phyloP scores from a whole-genome alignment of 345 rosid genomes.

The Populus alba region DNA sequence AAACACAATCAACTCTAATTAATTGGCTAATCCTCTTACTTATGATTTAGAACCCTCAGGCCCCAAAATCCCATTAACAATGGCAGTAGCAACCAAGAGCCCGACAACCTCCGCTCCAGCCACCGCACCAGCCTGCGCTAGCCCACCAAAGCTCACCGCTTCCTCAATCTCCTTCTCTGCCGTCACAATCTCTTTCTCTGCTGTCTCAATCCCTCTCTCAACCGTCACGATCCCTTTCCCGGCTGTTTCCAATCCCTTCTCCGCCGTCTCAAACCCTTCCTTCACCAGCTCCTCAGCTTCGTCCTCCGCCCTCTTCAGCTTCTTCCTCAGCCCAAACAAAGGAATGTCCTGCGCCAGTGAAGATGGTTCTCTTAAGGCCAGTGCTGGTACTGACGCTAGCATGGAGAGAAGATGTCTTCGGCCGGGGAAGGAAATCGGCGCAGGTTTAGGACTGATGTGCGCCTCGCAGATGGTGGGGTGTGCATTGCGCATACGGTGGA shows the following conservation, averaged over 20 bases:
- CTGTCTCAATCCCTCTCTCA: conserved; percentile 55
- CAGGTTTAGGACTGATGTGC: conserved; percentile 17
- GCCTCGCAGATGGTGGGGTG: conserved; percentile 29
- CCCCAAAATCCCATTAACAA: conserved; percentile 78
- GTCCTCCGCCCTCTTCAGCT: conserved; percentile 65
- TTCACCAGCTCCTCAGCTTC: conserved; percentile 67
- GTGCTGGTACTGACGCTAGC: conserved; percentile 49
- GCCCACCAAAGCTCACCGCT: conserved; percentile 51
- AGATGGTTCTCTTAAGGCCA: conserved; percentile 28
- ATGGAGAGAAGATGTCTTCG: conserved; percentile 58
- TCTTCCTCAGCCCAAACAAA: conserved; percentile 75
- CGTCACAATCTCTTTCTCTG: conserved; percentile 48
- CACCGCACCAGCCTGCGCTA: conserved; percentile 79
- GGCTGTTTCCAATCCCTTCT: conserved; percentile 40
- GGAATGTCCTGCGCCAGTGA: conserved; percentile 61
- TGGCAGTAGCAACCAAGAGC: conserved; percentile 59
- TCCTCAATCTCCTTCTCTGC: conserved; percentile 51
- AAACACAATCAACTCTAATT: background rate
- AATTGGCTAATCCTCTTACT: background rate
- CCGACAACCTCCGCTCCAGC: conserved; percentile 74
- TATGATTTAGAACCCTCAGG: conserved; percentile 52
- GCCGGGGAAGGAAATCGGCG: conserved; percentile 20
- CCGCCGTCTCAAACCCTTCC: conserved; percentile 64
- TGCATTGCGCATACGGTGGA: conserved; percentile 16
- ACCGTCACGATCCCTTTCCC: conserved; percentile 37